phyloP scores from a whole-genome alignment of 2,329 filamentous ascomycete species.

The Fusarium mundagurra region DNA sequence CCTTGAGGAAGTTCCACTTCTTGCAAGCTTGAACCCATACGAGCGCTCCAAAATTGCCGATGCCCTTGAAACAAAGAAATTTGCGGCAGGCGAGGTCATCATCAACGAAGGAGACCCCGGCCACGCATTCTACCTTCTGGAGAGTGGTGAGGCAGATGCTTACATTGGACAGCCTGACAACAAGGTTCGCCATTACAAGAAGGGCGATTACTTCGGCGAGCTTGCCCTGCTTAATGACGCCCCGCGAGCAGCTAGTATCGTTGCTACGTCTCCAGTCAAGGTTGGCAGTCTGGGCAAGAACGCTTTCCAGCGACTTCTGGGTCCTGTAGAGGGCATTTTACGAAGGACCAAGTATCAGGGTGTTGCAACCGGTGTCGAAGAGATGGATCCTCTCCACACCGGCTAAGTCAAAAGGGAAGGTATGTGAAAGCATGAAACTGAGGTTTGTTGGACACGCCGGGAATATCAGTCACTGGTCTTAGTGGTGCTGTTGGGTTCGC shows the following conservation, averaged over 20 bases:
- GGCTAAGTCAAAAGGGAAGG: conserved; percentile 32
- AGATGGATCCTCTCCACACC: conserved; percentile 71
- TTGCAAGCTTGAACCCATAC: conserved; percentile 85
- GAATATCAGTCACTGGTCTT: background rate
- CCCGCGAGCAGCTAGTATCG: conserved; percentile 88
- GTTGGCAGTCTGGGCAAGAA: conserved; percentile 92
- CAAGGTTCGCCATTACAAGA: conserved; percentile 82
- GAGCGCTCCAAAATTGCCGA: conserved; percentile 98
- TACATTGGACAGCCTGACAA: conserved; percentile 78
- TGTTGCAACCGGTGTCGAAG: conserved; percentile 70
- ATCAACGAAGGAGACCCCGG: conserved; percentile 93
- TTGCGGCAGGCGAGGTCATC: conserved; percentile 79
- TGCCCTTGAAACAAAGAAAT: conserved; percentile 91
- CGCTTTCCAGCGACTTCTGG: conserved; percentile 91
- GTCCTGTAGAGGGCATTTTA: conserved; percentile 95
- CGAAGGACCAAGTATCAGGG: conserved; percentile 75
- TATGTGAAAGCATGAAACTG: background rate
- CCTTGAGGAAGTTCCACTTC: conserved; percentile 89
- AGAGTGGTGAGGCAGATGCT: conserved; percentile 86
- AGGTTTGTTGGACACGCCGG: background rate
- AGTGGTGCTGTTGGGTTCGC: conserved; percentile 21
- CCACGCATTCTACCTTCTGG: conserved; percentile 90
- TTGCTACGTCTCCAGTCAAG: conserved; percentile 88
- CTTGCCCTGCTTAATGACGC: conserved; percentile 92
- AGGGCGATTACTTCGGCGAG: conserved; percentile 98